Percentiles rank a stretch among this genome's conserved stretches.
phyloP scores from a whole-genome alignment of 495 filamentous ascomycete species.

The Extremus antarcticus region DNA sequence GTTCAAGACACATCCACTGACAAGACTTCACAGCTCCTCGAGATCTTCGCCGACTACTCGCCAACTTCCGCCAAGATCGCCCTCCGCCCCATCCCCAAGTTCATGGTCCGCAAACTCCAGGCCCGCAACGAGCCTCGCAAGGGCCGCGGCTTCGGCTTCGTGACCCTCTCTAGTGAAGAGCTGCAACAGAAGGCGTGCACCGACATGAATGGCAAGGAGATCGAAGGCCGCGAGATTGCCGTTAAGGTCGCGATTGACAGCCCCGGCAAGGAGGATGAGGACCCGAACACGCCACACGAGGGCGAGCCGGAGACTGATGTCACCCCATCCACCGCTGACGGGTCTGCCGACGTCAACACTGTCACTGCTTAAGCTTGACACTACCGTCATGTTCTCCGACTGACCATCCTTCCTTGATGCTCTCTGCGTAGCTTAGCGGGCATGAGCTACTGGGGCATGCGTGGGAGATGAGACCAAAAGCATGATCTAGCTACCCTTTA shows the following conservation, averaged over 20 bases:
- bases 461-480: neutral
- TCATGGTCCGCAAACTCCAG: conserved; percentile 99
- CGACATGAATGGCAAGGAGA: conserved; percentile 98
- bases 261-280: conserved; percentile 94
- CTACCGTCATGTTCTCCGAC: neutral
- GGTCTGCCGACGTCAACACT: conserved; percentile 35
- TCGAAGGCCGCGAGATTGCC: conserved; percentile 96
- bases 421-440: neutral
- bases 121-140: conserved; percentile 96
- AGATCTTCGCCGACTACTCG: conserved; percentile 81
- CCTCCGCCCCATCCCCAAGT: conserved; percentile 92
- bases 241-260: conserved; percentile 99
- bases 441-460: neutral
- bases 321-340: conserved; percentile 22
- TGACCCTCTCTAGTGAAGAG: conserved; percentile 89
- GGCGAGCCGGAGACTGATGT: conserved; percentile 18
- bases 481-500: neutral
- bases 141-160: conserved; percentile 97
- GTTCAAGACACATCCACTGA: neutral
- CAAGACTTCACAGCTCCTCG: conserved; percentile 61
- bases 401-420: neutral
- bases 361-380: conserved; percentile 12
- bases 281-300: conserved; percentile 31
- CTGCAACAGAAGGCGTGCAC: conserved; percentile 89
- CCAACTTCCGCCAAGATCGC: conserved; percentile 95